Percentiles rank a stretch among this genome's conserved stretches.
Evolutionary conservation across 768 basidiomycete genomes (phyloP).

Genomic region (Pisolithus albus): DNA sequence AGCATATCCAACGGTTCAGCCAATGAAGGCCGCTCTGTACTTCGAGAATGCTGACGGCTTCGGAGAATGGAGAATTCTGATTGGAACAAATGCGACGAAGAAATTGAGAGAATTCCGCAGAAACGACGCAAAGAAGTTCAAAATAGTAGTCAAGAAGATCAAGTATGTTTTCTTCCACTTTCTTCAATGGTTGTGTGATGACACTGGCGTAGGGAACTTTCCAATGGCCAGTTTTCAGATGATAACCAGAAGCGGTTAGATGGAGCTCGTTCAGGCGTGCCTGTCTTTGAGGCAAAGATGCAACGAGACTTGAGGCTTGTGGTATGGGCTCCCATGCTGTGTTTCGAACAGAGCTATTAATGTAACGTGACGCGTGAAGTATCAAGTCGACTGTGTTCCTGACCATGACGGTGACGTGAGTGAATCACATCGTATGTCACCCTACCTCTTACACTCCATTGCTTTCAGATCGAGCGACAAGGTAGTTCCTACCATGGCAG

Average conservation of each 20-base stretch:
- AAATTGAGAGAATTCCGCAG: neutral
- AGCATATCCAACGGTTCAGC: constrained; percentile 43
- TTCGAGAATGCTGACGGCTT: neutral
- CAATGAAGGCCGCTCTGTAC: constrained; percentile 13
- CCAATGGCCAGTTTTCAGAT: constrained; percentile 53
- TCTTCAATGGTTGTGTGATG: neutral
- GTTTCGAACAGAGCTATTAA: neutral
- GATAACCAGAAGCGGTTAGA: constrained; percentile 54
- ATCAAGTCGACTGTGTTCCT: constrained; percentile 37
- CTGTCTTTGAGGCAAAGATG: constrained; percentile 60
- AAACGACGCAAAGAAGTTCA: neutral
- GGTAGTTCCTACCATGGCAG: constrained; percentile 17
- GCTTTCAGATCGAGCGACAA: constrained; percentile 34
- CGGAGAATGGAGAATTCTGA: neutral
- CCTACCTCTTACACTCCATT: neutral
- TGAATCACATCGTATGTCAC: neutral
- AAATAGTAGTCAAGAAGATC: neutral
- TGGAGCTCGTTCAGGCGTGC: constrained; percentile 35
- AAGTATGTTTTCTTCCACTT: neutral
- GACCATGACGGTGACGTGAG: constrained; percentile 25
- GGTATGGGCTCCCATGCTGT: constrained; percentile 23
- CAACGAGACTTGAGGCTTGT: constrained; percentile 39
- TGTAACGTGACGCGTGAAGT: neutral
- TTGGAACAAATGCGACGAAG: neutral
- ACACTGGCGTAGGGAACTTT: constrained; percentile 43